Evolutionary conservation across 345 rosid genomes (phyloP).

Genomic region (Pistacia atlantica): DNA sequence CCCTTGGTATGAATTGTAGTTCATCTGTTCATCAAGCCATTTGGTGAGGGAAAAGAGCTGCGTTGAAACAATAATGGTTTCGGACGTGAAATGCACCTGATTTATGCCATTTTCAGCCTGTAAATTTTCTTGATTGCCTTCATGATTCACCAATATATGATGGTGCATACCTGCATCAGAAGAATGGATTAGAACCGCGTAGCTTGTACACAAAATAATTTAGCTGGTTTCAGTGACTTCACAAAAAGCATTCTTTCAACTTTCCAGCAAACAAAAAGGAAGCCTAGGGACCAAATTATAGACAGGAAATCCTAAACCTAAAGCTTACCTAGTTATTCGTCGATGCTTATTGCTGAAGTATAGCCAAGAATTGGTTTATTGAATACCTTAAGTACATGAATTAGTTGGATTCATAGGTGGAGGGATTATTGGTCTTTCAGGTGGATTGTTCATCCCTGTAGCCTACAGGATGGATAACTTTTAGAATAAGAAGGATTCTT

Average conservation of each 20-base stretch:
- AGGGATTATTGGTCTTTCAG: background rate
- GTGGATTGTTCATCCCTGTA: background rate
- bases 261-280: no score
- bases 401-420: background rate
- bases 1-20: background rate
- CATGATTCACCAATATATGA: background rate
- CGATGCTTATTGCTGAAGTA: background rate
- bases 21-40: background rate
- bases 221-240: no score
- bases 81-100: background rate
- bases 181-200: background rate
- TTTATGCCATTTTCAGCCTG: background rate
- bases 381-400: background rate
- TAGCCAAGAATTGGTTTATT: background rate
- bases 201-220: background rate
- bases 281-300: background rate
- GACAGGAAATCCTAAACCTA: background rate
- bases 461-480: background rate
- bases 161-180: background rate
- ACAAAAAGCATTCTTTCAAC: no score
- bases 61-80: background rate
- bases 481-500: background rate
- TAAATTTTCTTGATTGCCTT: background rate
- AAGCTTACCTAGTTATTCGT: slow-evolving; percentile 2
- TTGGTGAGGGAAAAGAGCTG: background rate